A percentile compares a stretch with the other conserved stretches of the same genome.
Conservation (phyloP, 2,329 filamentous ascomycete genomes). For the Aspergillus vadensis region DNA sequence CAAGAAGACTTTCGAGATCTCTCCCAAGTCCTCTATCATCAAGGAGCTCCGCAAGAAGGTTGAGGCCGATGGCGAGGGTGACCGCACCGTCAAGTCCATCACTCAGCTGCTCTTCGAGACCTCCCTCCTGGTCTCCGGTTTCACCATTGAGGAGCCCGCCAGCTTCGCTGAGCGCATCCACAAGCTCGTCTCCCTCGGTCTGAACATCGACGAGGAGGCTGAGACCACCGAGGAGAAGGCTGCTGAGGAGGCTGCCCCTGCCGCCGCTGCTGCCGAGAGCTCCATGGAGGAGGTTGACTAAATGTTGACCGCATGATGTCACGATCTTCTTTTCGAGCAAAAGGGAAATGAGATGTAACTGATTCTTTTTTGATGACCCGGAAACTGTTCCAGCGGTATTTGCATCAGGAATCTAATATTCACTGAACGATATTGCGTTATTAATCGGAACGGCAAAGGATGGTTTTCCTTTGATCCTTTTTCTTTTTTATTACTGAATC, state of each 20-base stretch:
- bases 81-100: constrained; percentile 99
- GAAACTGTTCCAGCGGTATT: constrained; percentile 18
- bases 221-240: constrained; percentile 64
- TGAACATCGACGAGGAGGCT: constrained; percentile 95
- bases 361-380: constrained; percentile 13
- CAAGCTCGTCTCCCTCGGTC: constrained; percentile 96
- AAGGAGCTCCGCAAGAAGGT: constrained; percentile 99
- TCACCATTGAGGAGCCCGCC: constrained; percentile 98
- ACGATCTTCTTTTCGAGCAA: constrained; percentile 10
- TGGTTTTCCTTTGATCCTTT: constrained; percentile 13
- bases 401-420: constrained; percentile 10
- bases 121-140: constrained; percentile 95
- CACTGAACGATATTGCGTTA: constrained; percentile 20
- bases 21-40: constrained; percentile 96
- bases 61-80: constrained; percentile 93
- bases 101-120: constrained; percentile 99
- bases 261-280: constrained; percentile 74
- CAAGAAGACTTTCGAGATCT: constrained; percentile 99
- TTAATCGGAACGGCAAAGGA: constrained; percentile 17
- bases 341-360: constrained; percentile 21
- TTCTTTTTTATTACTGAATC: constrained; percentile 13
- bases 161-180: constrained; percentile 98
- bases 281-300: constrained; percentile 99
- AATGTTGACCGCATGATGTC: constrained; percentile 29
- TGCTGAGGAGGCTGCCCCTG: constrained; percentile 61